These are phyloP conservation scores for Ogataea hybrid DNA, from an alignment of 1,139 yeast species.

Conservation along the genomic window DNA sequence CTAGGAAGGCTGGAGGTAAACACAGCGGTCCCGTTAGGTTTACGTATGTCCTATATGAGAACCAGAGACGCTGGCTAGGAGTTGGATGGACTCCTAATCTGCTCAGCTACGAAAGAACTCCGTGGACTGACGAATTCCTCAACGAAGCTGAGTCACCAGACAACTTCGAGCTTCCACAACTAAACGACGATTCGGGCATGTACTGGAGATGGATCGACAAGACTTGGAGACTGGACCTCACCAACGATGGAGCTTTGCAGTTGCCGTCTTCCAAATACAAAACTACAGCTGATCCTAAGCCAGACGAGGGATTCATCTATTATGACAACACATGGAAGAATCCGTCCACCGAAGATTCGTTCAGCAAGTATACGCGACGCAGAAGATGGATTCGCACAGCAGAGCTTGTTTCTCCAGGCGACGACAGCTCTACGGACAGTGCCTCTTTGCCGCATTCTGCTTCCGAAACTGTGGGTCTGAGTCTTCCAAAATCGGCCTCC, in stretches of 20 bases:
- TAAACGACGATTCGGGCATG: slow-evolving; percentile 59
- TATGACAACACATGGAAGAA: slow-evolving; percentile 94
- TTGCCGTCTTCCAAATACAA: slow-evolving; percentile 63
- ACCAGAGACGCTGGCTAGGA: slow-evolving; percentile 96
- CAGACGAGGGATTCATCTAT: slow-evolving; percentile 84
- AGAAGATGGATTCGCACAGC: slow-evolving; percentile 97
- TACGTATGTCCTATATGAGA: slow-evolving; percentile 91
- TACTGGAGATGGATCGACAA: slow-evolving; percentile 94
- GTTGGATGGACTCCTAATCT: slow-evolving; percentile 96
- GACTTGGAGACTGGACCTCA: slow-evolving; percentile 85
- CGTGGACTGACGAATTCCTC: slow-evolving; percentile 96
- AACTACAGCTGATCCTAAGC: slow-evolving; percentile 72
- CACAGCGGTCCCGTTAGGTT: slow-evolving; percentile 63
- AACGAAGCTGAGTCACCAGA: slow-evolving; percentile 82
- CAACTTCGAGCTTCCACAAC: slow-evolving; percentile 75
- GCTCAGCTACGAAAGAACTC: slow-evolving; percentile 86
- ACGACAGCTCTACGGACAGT: slow-evolving; percentile 14
- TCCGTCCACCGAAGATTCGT: slow-evolving; percentile 85
- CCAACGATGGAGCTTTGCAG: slow-evolving; percentile 84
- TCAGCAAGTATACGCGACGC: slow-evolving; percentile 87
- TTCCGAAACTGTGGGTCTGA: slow-evolving; percentile 10
- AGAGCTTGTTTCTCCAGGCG: slow-evolving; percentile 54
- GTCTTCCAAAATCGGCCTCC: slow-evolving; percentile 17
- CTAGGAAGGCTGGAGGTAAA: slow-evolving; percentile 16
- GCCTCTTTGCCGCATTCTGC: slow-evolving; percentile 14